phyloP scores from a whole-genome alignment of 2,329 filamentous ascomycete species.

The Paecilomyces niveus region DNA sequence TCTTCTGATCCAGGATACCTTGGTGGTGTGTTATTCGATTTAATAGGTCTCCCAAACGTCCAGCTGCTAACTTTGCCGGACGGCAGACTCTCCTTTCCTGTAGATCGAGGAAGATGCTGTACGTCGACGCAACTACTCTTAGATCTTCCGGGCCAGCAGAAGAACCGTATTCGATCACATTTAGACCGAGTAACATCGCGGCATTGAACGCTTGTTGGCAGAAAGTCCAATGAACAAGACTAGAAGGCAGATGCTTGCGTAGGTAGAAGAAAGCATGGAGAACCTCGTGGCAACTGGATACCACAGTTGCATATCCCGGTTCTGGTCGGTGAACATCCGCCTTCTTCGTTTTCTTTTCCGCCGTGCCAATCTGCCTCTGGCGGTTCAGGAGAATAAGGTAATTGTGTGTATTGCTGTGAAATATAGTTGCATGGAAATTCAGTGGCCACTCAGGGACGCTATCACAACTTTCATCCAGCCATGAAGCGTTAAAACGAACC shows the following conservation, averaged over 20 bases:
- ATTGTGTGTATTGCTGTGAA: conserved; percentile 2
- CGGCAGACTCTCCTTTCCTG: neutral
- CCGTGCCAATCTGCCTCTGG: neutral
- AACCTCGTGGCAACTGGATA: conserved; percentile 1
- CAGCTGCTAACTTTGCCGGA: neutral
- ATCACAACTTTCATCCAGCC: neutral
- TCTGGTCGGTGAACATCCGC: neutral
- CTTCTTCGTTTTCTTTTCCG: neutral
- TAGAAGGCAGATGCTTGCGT: neutral
- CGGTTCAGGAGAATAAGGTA: conserved; percentile 4
- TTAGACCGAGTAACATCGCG: neutral
- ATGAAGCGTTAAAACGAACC: conserved; percentile 1
- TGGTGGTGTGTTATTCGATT: neutral
- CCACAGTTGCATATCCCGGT: conserved; percentile 1
- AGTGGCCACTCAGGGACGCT: neutral
- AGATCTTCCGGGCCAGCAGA: neutral
- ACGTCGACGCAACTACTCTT: neutral
- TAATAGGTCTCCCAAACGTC: neutral
- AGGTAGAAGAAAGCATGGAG: conserved; percentile 1
- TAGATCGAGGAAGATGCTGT: neutral
- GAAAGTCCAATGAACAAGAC: neutral
- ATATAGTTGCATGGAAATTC: neutral
- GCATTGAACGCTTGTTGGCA: conserved; percentile 3
- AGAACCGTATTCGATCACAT: neutral
- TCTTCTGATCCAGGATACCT: neutral